These are phyloP conservation scores for Colletotrichum tabaci DNA, from an alignment of 2,329 filamentous ascomycete genomes.

Conservation along the genomic window DNA sequence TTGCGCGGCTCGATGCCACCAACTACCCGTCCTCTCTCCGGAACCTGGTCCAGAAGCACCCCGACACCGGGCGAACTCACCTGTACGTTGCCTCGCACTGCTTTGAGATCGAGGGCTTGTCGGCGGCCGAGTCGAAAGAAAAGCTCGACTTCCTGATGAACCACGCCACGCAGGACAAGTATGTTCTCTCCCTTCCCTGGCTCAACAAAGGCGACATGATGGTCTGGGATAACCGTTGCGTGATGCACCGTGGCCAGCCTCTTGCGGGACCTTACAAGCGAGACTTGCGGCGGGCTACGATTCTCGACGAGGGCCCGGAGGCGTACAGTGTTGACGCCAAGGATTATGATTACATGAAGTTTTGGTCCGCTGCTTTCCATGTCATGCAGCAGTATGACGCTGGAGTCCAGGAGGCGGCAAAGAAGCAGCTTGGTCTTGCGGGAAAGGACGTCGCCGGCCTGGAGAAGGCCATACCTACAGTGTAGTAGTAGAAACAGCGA, in stretches of 20 bases:
- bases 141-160: constrained; percentile 57
- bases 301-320: constrained; percentile 57
- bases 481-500: too few species aligned
- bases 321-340: too few species aligned
- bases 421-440: too few species aligned
- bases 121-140: constrained; percentile 52
- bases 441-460: too few species aligned
- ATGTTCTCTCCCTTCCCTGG: constrained; percentile 63
- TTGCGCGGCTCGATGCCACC: constrained; percentile 60
- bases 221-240: constrained; percentile 72
- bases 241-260: constrained; percentile 66
- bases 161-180: constrained; percentile 64
- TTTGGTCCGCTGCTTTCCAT: too few species aligned
- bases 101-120: constrained; percentile 64
- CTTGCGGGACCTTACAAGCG: constrained; percentile 64
- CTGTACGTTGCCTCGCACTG: constrained; percentile 67
- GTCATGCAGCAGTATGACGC: too few species aligned
- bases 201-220: constrained; percentile 64
- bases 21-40: constrained; percentile 59
- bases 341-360: too few species aligned
- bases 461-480: too few species aligned
- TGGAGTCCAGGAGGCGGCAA: too few species aligned
- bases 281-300: constrained; percentile 70
- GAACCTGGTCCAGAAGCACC: constrained; percentile 65
- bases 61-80: constrained; percentile 65